These are phyloP conservation scores for Penicillium sp. DNA, from an alignment of 2,329 filamentous ascomycete genomes.

Conservation along the genomic window DNA sequence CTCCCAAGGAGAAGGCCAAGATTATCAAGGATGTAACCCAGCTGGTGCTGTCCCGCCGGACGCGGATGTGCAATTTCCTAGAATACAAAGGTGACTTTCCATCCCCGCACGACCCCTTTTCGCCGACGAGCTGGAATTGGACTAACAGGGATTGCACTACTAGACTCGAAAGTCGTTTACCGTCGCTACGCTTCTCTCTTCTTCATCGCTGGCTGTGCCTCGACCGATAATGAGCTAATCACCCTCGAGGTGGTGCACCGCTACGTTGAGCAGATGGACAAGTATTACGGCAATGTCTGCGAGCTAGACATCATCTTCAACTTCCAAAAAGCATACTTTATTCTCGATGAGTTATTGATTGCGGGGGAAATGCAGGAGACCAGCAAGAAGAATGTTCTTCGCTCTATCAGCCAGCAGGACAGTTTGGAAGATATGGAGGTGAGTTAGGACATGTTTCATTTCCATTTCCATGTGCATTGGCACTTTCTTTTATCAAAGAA, in stretches of 20 bases:
- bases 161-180: conserved; percentile 98
- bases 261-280: conserved; percentile 99
- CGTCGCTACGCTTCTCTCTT: conserved; percentile 97
- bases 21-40: conserved; percentile 99
- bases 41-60: conserved; percentile 89
- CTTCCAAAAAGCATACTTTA: conserved; percentile 99
- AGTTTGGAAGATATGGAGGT: conserved; percentile 99
- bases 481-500: background rate
- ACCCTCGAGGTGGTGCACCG: conserved; percentile 98
- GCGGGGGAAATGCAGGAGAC: conserved; percentile 98
- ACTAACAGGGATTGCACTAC: background rate
- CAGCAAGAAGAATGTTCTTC: conserved; percentile 97
- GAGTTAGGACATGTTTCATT: conserved; percentile 46
- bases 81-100: conserved; percentile 83
- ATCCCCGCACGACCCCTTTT: conserved; percentile 5
- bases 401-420: conserved; percentile 96
- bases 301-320: conserved; percentile 99
- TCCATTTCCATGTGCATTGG: background rate
- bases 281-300: conserved; percentile 99
- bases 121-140: background rate
- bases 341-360: conserved; percentile 90
- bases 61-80: conserved; percentile 99
- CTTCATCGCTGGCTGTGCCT: conserved; percentile 96
- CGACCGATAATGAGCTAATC: conserved; percentile 97
- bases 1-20: conserved; percentile 98